Evolutionary conservation across 352 stramenopile genomes (phyloP), one percentile per base, ranked within the genome.

Genomic region (Plasmopara viticola): DNA sequence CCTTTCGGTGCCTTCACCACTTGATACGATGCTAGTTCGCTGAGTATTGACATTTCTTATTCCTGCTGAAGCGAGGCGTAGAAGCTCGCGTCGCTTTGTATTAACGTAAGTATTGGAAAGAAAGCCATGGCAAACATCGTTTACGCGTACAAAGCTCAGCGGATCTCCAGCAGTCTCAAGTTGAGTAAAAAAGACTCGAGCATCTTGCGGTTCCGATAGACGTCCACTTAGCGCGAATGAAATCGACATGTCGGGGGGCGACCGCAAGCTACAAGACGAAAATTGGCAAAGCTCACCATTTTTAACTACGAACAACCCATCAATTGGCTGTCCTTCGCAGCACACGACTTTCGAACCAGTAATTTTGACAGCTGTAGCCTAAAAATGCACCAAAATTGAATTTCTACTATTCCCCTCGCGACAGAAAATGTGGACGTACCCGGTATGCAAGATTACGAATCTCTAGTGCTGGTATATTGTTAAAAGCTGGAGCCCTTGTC

Each of bases 261-360:
- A 57, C 0, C 28, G 57, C 8, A 87, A 45, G 0, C 56, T 49
- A 9, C 69, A 79, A 9, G 76, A 71, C 0, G 58, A 56, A 20
- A 87, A 56, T 35, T 81, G 64, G 28, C 66, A 87, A 4, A 82
- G 50, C 31, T 81, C 57, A 6, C 76, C 76, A 17, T 83, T 60
- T 5, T 60, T 64, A 35, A 85, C 71, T 17, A 87, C 48, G 10
- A 85, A 37, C 25, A 87, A 51, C 0, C 76, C 76, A 45, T 83
- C 70, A 12, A 87, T 62, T 46, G 58, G 54, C 38, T 87, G 76
- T 0, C 70, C 76, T 53, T 84, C 73, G 5, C 64, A 73, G 40
- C 69, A 85, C 18, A 87, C 38, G 9, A 70, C 73, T 47, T 75
- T 77, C 8, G 74, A 72, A 0, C 76, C 76, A 4, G 82, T 48